Base-by-base conservation (phyloP, 805 yeast species). In the Pichia membranifaciens region DNA sequence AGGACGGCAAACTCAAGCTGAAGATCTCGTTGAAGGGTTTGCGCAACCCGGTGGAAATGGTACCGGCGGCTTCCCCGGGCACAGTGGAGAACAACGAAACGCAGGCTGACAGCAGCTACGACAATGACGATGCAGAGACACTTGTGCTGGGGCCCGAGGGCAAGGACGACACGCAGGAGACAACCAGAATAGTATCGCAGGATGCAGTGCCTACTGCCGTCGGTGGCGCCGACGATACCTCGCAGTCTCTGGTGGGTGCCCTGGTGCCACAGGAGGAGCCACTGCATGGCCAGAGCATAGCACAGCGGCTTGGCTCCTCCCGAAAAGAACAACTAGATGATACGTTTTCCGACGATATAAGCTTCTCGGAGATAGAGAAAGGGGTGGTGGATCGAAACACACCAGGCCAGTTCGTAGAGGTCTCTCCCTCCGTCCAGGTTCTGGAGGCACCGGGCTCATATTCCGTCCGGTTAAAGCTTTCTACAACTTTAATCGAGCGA, bases 1-100 rank as follows among this genome's bases (percentile, higher is more conserved):
- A 38, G 8, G 35, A 47, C 16, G 50, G 50, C 12, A 41, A 38
- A 42, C 28, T 47, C 5, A 47, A 36, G 21, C 16, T 47, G 18
- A 47, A 38, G 33, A 47, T 47, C 5, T 41, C 45, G 9, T 38
- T 47, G 13, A 47, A 33, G 43, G 50, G 50, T 13, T 33, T 47
- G 15, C 20, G 25, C 15, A 7, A 16, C 8, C n/a, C n/a, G n/a
- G n/a, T n/a, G n/a, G n/a, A n/a, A n/a, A n/a, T n/a, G n/a, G n/a
- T n/a, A n/a, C n/a, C n/a, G n/a, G n/a, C n/a, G n/a, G n/a, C n/a
- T n/a, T n/a, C n/a, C n/a, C n/a, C n/a, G n/a, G n/a, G n/a, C n/a
- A n/a, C n/a, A n/a, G n/a, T n/a, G n/a, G n/a, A n/a, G n/a, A n/a
- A n/a, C n/a, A n/a, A n/a, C n/a, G 29, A 25, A 25, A 25, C 29